A percentile compares a stretch with the other conserved stretches of the same genome.
These are phyloP conservation scores for Cornus suecica DNA, from an alignment of 148 eudicot genomes.

Conservation along the genomic window DNA sequence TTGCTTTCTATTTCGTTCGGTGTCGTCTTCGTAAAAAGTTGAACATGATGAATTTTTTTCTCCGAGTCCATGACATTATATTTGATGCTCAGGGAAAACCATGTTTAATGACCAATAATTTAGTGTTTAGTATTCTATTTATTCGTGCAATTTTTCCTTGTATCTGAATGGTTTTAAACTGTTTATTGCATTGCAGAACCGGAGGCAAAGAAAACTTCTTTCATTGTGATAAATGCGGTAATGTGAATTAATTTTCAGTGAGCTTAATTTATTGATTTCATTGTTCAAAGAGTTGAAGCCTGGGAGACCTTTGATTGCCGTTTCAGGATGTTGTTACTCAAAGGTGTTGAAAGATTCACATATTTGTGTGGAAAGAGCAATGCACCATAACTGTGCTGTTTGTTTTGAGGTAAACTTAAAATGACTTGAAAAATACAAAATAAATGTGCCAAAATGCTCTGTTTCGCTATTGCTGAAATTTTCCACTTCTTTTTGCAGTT, in stretches of 20 bases:
- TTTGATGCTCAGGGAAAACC: no score
- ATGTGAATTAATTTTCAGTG: not conserved
- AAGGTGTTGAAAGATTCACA: constrained; percentile 58
- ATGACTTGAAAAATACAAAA: not conserved
- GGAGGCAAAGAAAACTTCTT: constrained; percentile 78
- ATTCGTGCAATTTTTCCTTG: not conserved
- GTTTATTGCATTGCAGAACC: constrained; percentile 48
- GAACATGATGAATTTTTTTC: no score
- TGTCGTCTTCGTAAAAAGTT: no score
- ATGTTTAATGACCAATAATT: no score
- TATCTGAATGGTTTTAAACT: no score
- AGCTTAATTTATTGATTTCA: no score
- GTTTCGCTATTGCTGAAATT: not conserved
- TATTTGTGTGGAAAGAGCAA: constrained; percentile 67
- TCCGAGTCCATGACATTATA: not conserved
- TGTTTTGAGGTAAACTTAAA: constrained; percentile 79
- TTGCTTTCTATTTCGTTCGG: not conserved
- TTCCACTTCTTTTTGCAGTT: constrained; percentile 20
- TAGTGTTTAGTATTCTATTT: not conserved
- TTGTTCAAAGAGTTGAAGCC: no score
- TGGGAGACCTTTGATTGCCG: constrained; percentile 1
- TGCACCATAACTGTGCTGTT: constrained; percentile 87
- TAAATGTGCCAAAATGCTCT: not conserved
- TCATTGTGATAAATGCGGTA: constrained; percentile 77
- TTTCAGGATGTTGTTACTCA: constrained; percentile 74